Base-by-base conservation (phyloP, 345 rosid species). In the Salix caprea region DNA sequence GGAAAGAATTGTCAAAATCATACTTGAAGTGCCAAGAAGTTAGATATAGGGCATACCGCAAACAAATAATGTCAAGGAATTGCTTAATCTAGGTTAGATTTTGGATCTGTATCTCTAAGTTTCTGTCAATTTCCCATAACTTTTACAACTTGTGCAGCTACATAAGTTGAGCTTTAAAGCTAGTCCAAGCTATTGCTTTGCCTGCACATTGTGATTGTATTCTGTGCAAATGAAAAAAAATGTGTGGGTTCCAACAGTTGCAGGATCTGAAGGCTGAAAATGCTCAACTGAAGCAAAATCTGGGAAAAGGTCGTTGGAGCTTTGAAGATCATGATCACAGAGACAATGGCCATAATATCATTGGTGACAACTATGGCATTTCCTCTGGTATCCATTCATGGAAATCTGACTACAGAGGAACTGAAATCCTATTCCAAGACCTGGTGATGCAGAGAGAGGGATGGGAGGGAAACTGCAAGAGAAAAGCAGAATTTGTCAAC, bases 241-340 rank as follows among this genome's bases (percentile, higher is more conserved):
- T 16, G 26, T 34, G 5, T 75, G 46, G 40, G 1, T 65, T 81
- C n/a, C 37, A 24, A 44, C 86, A 95, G 98, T 67, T 90, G 84
- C 86, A 46, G 67, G 84, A 44, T 80, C 70, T 90, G 65, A 88
- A 88, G 83, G 62, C 69, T 39, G 94, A 95, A 81, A 91, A 90
- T 83, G 78, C 83, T 39, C 80, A 58, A 70, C 64, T 91, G 10
- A 89, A 85, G 76, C 85, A 85, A 83, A 80, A 62, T 81, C 75
- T 28, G 36, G 77, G 86, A 30, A 87, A 85, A 80, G 84, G 74
- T 10, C n/a, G 10, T 11, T 32, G 82, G 85, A 74, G 79, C 75
- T 78, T 65, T 61, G 79, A 74, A 82, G 86, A 71, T 62, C 74
- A 77, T 56, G 70, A 58, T 74, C 80, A 65, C 36, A 19, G 36